These are phyloP conservation scores for Agaricus sinodeliciosus DNA, from an alignment of 768 basidiomycete genomes.

Conservation along the genomic window DNA sequence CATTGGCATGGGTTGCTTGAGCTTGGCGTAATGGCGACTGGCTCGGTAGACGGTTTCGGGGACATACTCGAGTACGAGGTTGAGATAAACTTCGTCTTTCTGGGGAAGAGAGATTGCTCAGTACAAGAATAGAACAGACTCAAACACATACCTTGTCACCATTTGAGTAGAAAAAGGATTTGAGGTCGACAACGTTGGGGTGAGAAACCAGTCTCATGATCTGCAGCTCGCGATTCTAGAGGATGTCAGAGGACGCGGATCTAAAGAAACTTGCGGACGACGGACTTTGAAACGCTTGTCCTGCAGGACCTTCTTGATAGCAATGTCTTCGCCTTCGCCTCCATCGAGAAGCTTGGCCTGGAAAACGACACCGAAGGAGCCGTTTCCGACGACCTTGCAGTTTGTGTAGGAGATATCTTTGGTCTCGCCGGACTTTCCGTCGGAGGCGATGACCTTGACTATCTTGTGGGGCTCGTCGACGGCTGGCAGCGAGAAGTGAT, in stretches of 20 bases:
- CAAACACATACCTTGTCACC: conserved; percentile 83
- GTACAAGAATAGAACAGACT: not conserved
- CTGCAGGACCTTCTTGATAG: conserved; percentile 99
- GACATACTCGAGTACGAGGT: conserved; percentile 98
- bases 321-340: conserved; percentile 78
- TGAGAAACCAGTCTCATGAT: conserved; percentile 97
- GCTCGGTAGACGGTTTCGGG: conserved; percentile 99
- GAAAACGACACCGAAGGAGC: conserved; percentile 98
- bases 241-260: conserved; percentile 6
- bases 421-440: conserved; percentile 89
- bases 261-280: conserved; percentile 11
- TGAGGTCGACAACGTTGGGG: conserved; percentile 96
- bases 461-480: conserved; percentile 97
- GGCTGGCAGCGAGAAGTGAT: conserved; percentile 31
- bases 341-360: conserved; percentile 80
- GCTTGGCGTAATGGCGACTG: conserved; percentile 96
- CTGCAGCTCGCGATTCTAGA: conserved; percentile 95
- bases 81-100: conserved; percentile 99
- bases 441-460: conserved; percentile 90
- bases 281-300: conserved; percentile 99
- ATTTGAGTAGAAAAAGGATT: conserved; percentile 98
- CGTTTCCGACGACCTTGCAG: conserved; percentile 98
- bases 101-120: conserved; percentile 21
- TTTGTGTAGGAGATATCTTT: conserved; percentile 90
- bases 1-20: conserved; percentile 99